phyloP scores from a whole-genome alignment of 306 rosid species.

The Quercus berberidifolia region DNA sequence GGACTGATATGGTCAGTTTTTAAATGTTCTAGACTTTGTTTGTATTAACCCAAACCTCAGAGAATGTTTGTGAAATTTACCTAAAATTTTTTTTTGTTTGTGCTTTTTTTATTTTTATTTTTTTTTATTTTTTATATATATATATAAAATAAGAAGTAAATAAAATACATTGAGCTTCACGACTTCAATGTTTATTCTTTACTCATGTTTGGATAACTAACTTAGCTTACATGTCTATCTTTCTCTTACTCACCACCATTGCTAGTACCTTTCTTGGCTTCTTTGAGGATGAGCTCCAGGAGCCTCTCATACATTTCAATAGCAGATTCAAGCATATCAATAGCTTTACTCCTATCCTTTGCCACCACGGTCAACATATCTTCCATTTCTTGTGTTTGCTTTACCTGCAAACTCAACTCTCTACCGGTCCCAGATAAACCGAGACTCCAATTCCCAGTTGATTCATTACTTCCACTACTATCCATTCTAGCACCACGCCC shows the following conservation, averaged over 20 bases:
- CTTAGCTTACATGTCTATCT: too few species aligned
- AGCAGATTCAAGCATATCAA: conserved; percentile 61
- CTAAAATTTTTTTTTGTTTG: too few species aligned
- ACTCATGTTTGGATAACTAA: too few species aligned
- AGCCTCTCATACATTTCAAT: conserved; percentile 59
- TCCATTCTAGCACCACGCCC: conserved; percentile 2
- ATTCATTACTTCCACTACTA: not conserved
- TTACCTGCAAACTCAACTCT: conserved; percentile 25
- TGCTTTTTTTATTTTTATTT: too few species aligned
- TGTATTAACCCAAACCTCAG: too few species aligned
- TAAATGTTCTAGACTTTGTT: too few species aligned
- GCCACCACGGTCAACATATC: conserved; percentile 12
- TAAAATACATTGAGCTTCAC: too few species aligned
- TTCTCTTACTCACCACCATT: not conserved
- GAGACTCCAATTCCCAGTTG: not conserved
- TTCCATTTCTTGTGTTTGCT: conserved; percentile 33
- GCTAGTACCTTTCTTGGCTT: conserved; percentile 32
- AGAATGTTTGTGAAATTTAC: too few species aligned
- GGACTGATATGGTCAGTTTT: too few species aligned
- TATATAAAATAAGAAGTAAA: too few species aligned
- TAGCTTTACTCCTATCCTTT: conserved; percentile 46
- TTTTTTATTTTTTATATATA: rapidly evolving
- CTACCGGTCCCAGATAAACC: conserved; percentile 10
- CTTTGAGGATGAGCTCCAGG: conserved; percentile 62
- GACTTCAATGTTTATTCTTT: too few species aligned